Base-by-base conservation (phyloP, 495 filamentous ascomycete species). In the Penicillium samsonianum region DNA sequence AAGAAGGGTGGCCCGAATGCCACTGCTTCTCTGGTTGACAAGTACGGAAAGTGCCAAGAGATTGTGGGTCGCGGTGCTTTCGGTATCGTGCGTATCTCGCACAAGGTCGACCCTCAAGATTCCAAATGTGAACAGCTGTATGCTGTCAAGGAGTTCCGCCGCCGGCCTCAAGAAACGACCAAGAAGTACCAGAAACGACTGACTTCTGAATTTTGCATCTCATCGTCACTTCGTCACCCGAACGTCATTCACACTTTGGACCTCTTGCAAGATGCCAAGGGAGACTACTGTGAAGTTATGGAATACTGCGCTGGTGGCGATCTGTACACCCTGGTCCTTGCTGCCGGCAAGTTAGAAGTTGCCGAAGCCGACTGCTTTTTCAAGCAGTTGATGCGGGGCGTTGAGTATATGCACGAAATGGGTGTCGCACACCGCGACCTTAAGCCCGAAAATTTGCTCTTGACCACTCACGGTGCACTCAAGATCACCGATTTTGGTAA, bases 351-450 rank as follows among this genome's bases (percentile, higher is more conserved):
- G 68, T 83, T 99, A 46, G 94, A 98, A 65, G 92, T 96, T 54
- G 71, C 81, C 40, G 94, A 99, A 71, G 94, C 94, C 26, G 94
- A 99, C 73, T 99, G 94, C 76, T 96, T 92, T 71, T 99, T 99
- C 82, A 96, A 98, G 77, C 94, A 99, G 73, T 84, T 99, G 64
- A 98, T 99, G 95, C 91, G 95, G 48, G 94, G 95, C 30, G 95
- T 99, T 42, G 92, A 98, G 71, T 99, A 99, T 72, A 91, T 99
- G 84, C 94, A 99, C 73, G 94, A 98, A 67, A 99, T 99, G 94
- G 94, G 94, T 22, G 94, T 99, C 37, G 93, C 94, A 9, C 94
- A 99, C 71, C 90, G 94, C 61, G 94, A 99, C 66, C 75, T 99
- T 30, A 99, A 99, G 74, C 94, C 94, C 25, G 94, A 99, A 73